These are phyloP conservation scores for Helichrysum umbraculigerum DNA, from an alignment of 129 eudicot species.

Conservation along the genomic window DNA sequence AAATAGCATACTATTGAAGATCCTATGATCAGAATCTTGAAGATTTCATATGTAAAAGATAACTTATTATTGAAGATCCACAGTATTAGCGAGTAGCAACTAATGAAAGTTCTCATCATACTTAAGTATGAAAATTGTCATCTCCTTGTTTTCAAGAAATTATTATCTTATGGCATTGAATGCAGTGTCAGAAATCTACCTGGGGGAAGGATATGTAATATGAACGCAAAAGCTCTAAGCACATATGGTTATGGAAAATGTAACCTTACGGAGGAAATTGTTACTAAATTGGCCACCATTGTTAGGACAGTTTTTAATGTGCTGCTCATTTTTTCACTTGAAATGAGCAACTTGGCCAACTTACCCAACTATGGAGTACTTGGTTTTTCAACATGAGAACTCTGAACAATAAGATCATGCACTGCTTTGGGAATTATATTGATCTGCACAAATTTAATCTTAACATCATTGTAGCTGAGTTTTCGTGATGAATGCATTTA, in stretches of 20 bases:
- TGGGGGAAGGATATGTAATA: no score
- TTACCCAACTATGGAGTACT: no score
- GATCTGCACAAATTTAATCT: neutral
- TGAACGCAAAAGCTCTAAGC: neutral
- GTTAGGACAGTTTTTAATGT: neutral
- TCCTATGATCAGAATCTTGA: neutral
- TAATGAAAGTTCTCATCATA: neutral
- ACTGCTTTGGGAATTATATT: neutral
- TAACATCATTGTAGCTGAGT: neutral
- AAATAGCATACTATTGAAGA: neutral
- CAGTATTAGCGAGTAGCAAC: neutral
- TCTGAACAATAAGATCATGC: neutral
- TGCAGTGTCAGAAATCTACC: neutral
- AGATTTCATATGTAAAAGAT: neutral
- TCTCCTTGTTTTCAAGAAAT: neutral
- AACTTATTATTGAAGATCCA: neutral
- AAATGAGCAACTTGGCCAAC: no score
- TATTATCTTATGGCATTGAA: neutral
- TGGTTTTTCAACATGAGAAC: neutral
- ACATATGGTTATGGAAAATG: neutral
- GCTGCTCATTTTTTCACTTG: neutral
- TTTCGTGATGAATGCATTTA: neutral
- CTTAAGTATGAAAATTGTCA: neutral
- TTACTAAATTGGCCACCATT: neutral
- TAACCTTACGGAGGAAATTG: neutral